phyloP scores from a whole-genome alignment of 2,329 filamentous ascomycete genomes.

The Aspergillus aculeatinus region DNA sequence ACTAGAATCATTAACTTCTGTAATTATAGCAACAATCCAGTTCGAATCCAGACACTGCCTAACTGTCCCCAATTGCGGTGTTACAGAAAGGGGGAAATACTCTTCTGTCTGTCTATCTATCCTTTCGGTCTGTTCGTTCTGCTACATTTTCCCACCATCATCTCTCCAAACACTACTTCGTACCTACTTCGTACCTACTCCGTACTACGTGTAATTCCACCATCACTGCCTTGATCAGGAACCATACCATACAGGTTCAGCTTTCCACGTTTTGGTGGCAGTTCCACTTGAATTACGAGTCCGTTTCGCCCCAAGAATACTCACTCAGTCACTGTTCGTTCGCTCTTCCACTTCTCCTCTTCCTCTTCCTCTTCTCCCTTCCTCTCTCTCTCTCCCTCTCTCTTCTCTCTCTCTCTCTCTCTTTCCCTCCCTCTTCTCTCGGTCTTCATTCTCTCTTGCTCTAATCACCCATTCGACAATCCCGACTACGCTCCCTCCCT shows the following conservation, averaged over 20 bases:
- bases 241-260: background rate
- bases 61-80: background rate
- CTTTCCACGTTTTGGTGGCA: background rate
- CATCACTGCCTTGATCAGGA: background rate
- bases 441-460: slow-evolving; percentile 5
- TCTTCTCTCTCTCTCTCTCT: slow-evolving; percentile 8
- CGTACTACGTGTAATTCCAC: too few species aligned
- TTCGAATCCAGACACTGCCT: background rate
- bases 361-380: background rate
- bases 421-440: background rate
- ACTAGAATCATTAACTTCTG: background rate
- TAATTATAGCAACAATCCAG: background rate
- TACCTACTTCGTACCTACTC: too few species aligned
- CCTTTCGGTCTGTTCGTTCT: too few species aligned
- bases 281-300: background rate
- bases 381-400: background rate
- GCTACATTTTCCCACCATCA: too few species aligned
- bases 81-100: background rate
- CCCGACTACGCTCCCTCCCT: slow-evolving; percentile 3
- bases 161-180: too few species aligned
- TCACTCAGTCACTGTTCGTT: background rate
- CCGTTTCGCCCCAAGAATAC: background rate
- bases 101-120: background rate
- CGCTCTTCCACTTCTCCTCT: background rate
- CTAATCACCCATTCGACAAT: slow-evolving; percentile 6